A percentile compares a stretch with the other conserved stretches of the same genome.
These are phyloP conservation scores for Entamoeba invadens DNA, from an alignment of 208 protist genomes.

Conservation along the genomic window DNA sequence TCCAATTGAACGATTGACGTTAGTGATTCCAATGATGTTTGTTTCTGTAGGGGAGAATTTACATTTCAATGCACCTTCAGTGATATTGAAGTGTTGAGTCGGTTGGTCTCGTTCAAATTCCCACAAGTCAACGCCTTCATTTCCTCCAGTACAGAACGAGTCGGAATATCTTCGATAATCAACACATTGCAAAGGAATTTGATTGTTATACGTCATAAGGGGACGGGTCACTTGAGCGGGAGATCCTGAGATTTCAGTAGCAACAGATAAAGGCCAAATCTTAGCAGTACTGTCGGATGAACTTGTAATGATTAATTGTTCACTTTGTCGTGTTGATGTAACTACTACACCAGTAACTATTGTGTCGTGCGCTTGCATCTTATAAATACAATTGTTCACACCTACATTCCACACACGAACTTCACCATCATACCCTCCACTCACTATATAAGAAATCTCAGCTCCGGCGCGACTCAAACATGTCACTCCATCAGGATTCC, in stretches of 20 bases:
- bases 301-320: not conserved
- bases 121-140: not conserved
- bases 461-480: not conserved
- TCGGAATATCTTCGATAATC: not conserved
- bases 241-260: not conserved
- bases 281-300: constrained; percentile 3
- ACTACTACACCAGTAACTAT: not conserved
- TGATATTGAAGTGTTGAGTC: not conserved
- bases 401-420: constrained; percentile 3
- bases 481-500: constrained; percentile 12
- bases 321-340: not conserved
- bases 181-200: not conserved
- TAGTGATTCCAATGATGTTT: not conserved
- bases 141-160: not conserved
- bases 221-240: not conserved
- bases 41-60: not conserved
- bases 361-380: not conserved
- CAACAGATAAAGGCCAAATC: not conserved
- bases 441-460: not conserved
- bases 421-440: constrained; percentile 10
- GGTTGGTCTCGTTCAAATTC: not conserved
- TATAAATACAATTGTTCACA: not conserved
- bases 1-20: not conserved
- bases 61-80: not conserved
- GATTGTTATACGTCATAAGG: not conserved